Conservation (phyloP, 2,329 filamentous ascomycete genomes). For the Pseudogymnoascus sp. region DNA sequence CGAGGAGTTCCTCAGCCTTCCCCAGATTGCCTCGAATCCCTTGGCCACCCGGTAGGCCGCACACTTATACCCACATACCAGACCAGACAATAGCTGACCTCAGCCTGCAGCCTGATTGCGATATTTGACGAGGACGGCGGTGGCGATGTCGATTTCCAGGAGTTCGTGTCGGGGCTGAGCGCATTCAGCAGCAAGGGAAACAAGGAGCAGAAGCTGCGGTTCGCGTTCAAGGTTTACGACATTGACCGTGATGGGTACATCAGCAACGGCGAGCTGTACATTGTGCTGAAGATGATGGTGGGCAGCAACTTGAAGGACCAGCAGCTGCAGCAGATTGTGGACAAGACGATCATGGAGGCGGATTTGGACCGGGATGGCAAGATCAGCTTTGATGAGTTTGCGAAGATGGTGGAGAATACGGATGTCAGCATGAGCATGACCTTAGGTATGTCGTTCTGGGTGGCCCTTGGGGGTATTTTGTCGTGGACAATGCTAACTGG, state of each 20-base stretch:
- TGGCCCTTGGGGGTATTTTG: not conserved
- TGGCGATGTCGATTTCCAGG: slow-evolving; percentile 96
- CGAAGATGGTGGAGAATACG: slow-evolving; percentile 96
- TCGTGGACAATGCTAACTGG: not conserved
- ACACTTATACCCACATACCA: not conserved
- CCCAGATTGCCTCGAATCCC: slow-evolving; percentile 95
- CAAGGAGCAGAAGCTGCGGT: slow-evolving; percentile 96
- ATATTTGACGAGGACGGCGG: slow-evolving; percentile 99
- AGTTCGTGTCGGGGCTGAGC: slow-evolving; percentile 90
- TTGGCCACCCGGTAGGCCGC: slow-evolving; percentile 71
- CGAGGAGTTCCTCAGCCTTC: slow-evolving; percentile 93
- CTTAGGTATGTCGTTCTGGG: slow-evolving; percentile 40
- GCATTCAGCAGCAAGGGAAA: slow-evolving; percentile 98
- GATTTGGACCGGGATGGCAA: slow-evolving; percentile 93
- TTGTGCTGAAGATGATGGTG: slow-evolving; percentile 99
- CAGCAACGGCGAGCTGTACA: slow-evolving; percentile 97
- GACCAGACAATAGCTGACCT: not conserved
- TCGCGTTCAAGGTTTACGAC: slow-evolving; percentile 99
- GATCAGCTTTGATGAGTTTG: slow-evolving; percentile 99
- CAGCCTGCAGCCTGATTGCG: slow-evolving; percentile 73
- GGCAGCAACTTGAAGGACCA: slow-evolving; percentile 98
- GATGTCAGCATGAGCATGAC: slow-evolving; percentile 70
- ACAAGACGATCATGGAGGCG: slow-evolving; percentile 99
- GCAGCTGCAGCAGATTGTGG: slow-evolving; percentile 97
- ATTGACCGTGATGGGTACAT: slow-evolving; percentile 98